Conservation (phyloP, 805 yeast species). For the Cyberlindnera maclurae region DNA sequence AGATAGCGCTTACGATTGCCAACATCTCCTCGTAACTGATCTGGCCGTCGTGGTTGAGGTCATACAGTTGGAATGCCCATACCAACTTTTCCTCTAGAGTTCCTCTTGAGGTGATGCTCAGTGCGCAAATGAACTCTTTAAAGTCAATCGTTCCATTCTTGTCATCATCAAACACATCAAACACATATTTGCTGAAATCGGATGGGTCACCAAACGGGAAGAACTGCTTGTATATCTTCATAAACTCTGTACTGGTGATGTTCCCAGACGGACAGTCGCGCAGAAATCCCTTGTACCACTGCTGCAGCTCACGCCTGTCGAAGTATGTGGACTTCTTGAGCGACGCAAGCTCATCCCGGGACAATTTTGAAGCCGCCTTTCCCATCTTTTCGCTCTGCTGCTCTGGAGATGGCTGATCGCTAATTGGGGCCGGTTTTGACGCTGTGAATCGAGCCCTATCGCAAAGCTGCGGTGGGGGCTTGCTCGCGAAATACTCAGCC, state of each 20-base stretch:
- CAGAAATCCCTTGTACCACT: conserved; percentile 95
- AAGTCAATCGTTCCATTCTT: conserved; percentile 78
- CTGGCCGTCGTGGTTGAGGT: conserved; percentile 70
- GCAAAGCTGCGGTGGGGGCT: too few species aligned
- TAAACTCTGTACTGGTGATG: conserved; percentile 78
- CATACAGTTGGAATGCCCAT: conserved; percentile 90
- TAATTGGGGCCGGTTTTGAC: too few species aligned
- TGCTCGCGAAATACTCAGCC: too few species aligned
- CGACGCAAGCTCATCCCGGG: conserved; percentile 81
- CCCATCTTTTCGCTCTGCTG: conserved; percentile 62
- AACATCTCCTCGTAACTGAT: conserved; percentile 75
- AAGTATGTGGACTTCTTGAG: conserved; percentile 84
- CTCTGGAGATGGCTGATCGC: too few species aligned
- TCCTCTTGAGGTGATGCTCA: conserved; percentile 84
- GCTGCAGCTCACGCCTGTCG: conserved; percentile 90
- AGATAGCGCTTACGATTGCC: conserved; percentile 72
- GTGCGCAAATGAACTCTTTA: conserved; percentile 83
- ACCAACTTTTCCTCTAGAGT: conserved; percentile 72
- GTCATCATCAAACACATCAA: conserved; percentile 83
- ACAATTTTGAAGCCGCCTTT: conserved; percentile 84
- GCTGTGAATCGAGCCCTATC: too few species aligned
- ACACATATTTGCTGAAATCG: conserved; percentile 82
- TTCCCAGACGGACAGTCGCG: conserved; percentile 93
- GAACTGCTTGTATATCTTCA: conserved; percentile 89
- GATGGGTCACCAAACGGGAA: conserved; percentile 98